Evolutionary conservation across 345 rosid species (phyloP), one percentile per base, ranked within the genome.

Genomic region (Iberis pinnata): DNA sequence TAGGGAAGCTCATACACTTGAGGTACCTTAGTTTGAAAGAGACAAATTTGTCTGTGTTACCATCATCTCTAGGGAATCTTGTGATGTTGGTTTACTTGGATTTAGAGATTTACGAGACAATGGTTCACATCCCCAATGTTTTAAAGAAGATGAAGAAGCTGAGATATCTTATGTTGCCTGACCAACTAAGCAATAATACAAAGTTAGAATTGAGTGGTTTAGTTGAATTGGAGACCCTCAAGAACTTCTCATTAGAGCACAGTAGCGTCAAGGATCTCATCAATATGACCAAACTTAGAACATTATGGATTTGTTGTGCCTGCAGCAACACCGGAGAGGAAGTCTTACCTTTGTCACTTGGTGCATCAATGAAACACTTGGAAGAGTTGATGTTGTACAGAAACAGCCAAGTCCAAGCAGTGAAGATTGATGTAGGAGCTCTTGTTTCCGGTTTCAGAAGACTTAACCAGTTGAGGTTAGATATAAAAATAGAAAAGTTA

Each of bases 1-100:
- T 76, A 12, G 72, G 77, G 10, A 56, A 61, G 11, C 70, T 79
- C 49, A 65, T 72, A 18, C 77, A 69, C 39, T 49, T 66, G 64
- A 66, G 59, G 50, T 58, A 56, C 64, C 10, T 66, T 35, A 58
- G 58, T 42, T 32, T 65, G 20, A 39, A 38, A 25, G 47, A 58
- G 27, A 31, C 60, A 41, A 50, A 59, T 38, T 14, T 58, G 33
- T 29, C 47, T 8, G 43, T 31, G 5, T 22, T 68, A 14, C 61
- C 72, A 6, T 68, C 52, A 14, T 47, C 72, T 47, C 3, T 68
- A 2, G 63, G 52, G n/a, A 61, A 68, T 32, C 35, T 61, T 8
- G 26, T 9, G 32, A 8, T 54, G 56, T 40, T 68, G 53, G 38
- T 53, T 12, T 53, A 45, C 18, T 4, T 68, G 42, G 52, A 68